Evolutionary conservation across 1,284 basidiomycete species (phyloP).

Genomic region (Ceratobasidium theobromae): DNA sequence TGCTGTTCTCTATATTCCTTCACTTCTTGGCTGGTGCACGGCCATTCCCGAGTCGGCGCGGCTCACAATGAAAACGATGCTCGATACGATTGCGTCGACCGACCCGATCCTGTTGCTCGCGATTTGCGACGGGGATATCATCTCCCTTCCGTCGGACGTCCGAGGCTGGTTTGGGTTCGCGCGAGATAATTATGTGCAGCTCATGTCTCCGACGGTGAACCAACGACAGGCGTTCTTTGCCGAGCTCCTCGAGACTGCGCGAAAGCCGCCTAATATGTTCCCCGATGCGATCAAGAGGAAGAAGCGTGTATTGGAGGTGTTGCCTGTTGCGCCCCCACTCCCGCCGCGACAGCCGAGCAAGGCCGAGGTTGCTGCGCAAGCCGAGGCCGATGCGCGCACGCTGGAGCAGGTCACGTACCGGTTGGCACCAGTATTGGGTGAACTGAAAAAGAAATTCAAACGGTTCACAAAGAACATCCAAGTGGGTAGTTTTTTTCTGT

Average conservation of each 20-base stretch:
- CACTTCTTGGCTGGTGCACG: constrained; percentile 81
- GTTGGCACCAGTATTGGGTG: constrained; percentile 81
- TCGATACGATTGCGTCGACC: constrained; percentile 85
- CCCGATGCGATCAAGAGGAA: constrained; percentile 86
- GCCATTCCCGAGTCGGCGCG: constrained; percentile 84
- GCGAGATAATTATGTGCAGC: constrained; percentile 71
- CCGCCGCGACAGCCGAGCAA: constrained; percentile 82
- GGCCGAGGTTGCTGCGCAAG: constrained; percentile 81
- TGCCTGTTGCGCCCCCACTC: constrained; percentile 87
- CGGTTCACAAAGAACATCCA: constrained; percentile 82
- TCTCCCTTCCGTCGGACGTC: constrained; percentile 78
- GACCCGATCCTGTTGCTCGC: constrained; percentile 92
- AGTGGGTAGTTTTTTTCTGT: constrained; percentile 51
- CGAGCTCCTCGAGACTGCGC: constrained; percentile 66
- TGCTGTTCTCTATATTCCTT: constrained; percentile 93
- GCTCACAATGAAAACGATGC: constrained; percentile 83
- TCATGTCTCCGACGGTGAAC: constrained; percentile 54
- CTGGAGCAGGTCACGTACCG: constrained; percentile 85
- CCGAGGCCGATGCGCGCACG: constrained; percentile 76
- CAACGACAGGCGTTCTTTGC: constrained; percentile 81
- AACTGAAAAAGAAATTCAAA: constrained; percentile 93
- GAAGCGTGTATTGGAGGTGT: constrained; percentile 80
- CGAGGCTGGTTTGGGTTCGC: constrained; percentile 86
- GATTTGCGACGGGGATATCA: constrained; percentile 76
- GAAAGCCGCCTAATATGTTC: constrained; percentile 82